Conservation (phyloP, 2,329 filamentous ascomycete species). For the Metarhizium guizhouense region DNA sequence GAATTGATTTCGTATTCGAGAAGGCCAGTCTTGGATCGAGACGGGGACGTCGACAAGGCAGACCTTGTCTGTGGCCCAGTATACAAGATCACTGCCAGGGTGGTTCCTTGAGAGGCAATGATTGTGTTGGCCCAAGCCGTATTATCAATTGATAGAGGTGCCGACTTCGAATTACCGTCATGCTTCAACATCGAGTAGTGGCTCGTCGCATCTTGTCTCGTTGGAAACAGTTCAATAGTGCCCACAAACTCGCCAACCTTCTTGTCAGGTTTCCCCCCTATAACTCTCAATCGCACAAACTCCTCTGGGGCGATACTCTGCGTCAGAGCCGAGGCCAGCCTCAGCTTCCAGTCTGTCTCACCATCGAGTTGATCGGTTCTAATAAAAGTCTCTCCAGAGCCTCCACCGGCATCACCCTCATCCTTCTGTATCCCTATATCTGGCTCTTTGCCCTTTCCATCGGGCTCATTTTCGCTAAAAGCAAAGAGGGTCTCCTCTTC, state of each 20-base stretch:
- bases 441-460: slow-evolving; percentile 26
- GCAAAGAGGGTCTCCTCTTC: slow-evolving; percentile 34
- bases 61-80: slow-evolving; percentile 92
- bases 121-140: slow-evolving; percentile 98
- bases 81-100: slow-evolving; percentile 85
- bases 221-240: slow-evolving; percentile 67
- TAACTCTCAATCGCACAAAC: slow-evolving; percentile 60
- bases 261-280: slow-evolving; percentile 82
- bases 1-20: slow-evolving; percentile 96
- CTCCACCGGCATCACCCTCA: slow-evolving; percentile 24
- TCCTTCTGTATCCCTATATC: slow-evolving; percentile 15
- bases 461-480: slow-evolving; percentile 27
- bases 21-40: slow-evolving; percentile 86
- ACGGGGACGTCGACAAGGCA: slow-evolving; percentile 83
- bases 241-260: slow-evolving; percentile 93
- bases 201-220: slow-evolving; percentile 38
- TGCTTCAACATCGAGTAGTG: slow-evolving; percentile 25
- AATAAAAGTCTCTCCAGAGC: slow-evolving; percentile 88
- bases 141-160: slow-evolving; percentile 85
- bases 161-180: slow-evolving; percentile 41
- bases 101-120: slow-evolving; percentile 83
- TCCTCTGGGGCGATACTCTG: slow-evolving; percentile 69
- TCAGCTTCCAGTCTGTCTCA: slow-evolving; percentile 97
- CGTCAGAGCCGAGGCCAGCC: slow-evolving; percentile 76
- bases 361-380: slow-evolving; percentile 94